Percentiles rank a stretch among this genome's conserved stretches.
These are phyloP conservation scores for Ochetophila trinervis DNA, from an alignment of 306 rosid genomes.

Conservation along the genomic window DNA sequence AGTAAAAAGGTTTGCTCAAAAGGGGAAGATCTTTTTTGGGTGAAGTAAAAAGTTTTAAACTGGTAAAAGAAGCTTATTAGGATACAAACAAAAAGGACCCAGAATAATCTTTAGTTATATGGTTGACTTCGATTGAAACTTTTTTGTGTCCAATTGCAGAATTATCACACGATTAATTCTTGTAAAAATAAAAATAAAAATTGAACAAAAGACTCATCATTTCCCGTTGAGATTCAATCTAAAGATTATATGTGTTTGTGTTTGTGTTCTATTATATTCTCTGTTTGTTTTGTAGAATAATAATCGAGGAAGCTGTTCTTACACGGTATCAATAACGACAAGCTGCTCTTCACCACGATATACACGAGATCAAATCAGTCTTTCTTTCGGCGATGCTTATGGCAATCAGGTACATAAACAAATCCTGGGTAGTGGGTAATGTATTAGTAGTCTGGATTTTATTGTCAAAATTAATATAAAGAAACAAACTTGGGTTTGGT, in stretches of 20 bases:
- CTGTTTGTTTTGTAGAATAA: slow-evolving; percentile 32
- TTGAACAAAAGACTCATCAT: too few relatives aligned
- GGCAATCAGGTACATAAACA: slow-evolving; percentile 66
- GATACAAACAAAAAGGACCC: too few relatives aligned
- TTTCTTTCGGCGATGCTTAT: slow-evolving; percentile 77
- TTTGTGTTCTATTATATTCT: background rate
- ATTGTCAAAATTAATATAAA: too few relatives aligned
- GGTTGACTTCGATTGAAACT: too few relatives aligned
- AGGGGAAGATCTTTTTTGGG: slow-evolving; percentile 1
- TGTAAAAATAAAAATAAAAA: too few relatives aligned
- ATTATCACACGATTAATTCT: too few relatives aligned
- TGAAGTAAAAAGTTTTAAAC: too few relatives aligned
- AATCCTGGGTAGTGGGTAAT: background rate
- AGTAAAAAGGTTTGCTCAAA: background rate
- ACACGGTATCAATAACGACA: slow-evolving; percentile 56
- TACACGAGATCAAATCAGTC: slow-evolving; percentile 77
- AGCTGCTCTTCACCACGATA: slow-evolving; percentile 70
- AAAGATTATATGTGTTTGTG: background rate
- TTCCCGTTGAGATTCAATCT: background rate
- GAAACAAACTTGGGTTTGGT: too few relatives aligned
- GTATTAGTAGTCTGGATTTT: too few relatives aligned
- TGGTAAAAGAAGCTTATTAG: too few relatives aligned
- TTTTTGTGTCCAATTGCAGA: too few relatives aligned
- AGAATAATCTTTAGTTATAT: too few relatives aligned
- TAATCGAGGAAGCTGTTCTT: slow-evolving; percentile 44